Conservation (phyloP, 305 asterid species). For the Salvia sclarea region DNA sequence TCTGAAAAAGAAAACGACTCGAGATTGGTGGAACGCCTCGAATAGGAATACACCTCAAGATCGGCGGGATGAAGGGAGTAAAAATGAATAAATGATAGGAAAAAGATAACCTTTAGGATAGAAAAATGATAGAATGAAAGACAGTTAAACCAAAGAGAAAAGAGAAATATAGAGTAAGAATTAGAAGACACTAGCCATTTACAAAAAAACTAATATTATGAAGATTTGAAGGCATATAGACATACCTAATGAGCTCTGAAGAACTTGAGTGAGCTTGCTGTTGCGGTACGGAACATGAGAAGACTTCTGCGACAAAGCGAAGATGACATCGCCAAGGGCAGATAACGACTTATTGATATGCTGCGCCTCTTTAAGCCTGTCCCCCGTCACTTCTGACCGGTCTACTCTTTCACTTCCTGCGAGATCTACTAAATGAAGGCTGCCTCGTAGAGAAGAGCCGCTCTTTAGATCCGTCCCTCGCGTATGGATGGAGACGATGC, state of each 20-base stretch:
- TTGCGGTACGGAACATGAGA: slow-evolving; percentile 80
- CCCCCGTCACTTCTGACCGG: slow-evolving; percentile 88
- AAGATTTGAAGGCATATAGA: neutral
- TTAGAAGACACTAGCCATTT: too few species aligned
- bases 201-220: too few species aligned
- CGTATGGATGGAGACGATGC: slow-evolving; percentile 69
- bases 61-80: too few species aligned
- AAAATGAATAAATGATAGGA: too few species aligned
- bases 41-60: too few species aligned
- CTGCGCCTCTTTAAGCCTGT: slow-evolving; percentile 80
- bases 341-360: slow-evolving; percentile 78
- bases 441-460: slow-evolving; percentile 57
- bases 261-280: slow-evolving; percentile 90
- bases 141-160: too few species aligned
- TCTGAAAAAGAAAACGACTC: too few species aligned
- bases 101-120: too few species aligned
- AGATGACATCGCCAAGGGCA: slow-evolving; percentile 84
- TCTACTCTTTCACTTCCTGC: slow-evolving; percentile 92
- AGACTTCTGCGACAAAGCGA: slow-evolving; percentile 72
- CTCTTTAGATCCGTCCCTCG: slow-evolving; percentile 60
- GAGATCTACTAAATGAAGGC: slow-evolving; percentile 88
- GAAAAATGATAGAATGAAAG: too few species aligned
- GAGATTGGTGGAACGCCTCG: too few species aligned
- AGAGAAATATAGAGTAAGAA: too few species aligned
- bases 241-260: slow-evolving; percentile 77